phyloP scores from a whole-genome alignment of 129 eudicot genomes.

The Flaveria ramosissima region DNA sequence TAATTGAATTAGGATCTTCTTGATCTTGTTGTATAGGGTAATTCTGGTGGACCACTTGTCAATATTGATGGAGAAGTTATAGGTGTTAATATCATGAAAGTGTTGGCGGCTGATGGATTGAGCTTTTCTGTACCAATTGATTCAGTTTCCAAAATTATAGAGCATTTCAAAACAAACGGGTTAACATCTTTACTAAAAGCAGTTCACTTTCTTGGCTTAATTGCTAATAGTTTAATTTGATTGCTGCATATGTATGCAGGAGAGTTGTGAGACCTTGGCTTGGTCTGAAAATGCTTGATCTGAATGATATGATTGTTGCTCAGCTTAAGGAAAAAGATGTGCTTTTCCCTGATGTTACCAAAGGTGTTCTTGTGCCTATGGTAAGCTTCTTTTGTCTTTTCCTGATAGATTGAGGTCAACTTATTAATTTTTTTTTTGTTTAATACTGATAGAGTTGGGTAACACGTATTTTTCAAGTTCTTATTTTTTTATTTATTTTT shows the following conservation, averaged over 20 bases:
- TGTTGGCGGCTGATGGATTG: conserved; percentile 74
- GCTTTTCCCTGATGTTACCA: conserved; percentile 66
- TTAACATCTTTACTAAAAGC: conserved; percentile 29
- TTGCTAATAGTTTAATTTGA: background rate
- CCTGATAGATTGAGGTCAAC: background rate
- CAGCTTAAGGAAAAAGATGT: conserved; percentile 84
- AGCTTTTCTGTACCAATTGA: conserved; percentile 89
- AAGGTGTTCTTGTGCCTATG: conserved; percentile 91
- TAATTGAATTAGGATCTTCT: conserved; percentile 4
- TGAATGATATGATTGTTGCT: conserved; percentile 81
- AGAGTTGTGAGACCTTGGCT: conserved; percentile 98
- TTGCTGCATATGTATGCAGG: conserved; percentile 47
- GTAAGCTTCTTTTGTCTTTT: conserved; percentile 39
- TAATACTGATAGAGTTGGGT: background rate
- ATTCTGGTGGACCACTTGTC: conserved; percentile 93
- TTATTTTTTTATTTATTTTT: background rate
- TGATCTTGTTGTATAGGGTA: conserved; percentile 56
- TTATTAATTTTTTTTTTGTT: background rate
- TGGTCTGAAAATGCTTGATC: conserved; percentile 94
- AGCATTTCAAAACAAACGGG: conserved; percentile 92
- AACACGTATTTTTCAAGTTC: background rate
- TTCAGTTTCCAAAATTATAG: conserved; percentile 72
- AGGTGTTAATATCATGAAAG: conserved; percentile 71
- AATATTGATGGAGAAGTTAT: conserved; percentile 85
- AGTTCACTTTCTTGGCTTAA: background rate